Conservation (phyloP, 148 eudicot species). For the Amaranthus cruentus region DNA sequence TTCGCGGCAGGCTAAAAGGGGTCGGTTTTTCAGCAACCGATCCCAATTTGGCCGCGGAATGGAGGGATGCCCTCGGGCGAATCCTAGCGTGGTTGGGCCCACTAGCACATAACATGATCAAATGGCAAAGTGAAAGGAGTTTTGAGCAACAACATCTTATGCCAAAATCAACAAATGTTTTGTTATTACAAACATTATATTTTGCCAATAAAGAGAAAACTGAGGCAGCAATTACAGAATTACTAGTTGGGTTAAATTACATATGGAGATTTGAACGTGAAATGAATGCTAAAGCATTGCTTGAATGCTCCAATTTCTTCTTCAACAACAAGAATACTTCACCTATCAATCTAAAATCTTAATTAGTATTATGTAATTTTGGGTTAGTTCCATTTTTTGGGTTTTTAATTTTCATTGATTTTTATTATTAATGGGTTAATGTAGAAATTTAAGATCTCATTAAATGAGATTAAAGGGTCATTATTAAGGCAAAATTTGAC, state of each 20-base stretch:
- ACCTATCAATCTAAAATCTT: background rate
- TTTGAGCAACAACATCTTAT: slow-evolving; percentile 69
- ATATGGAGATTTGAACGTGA: slow-evolving; percentile 92
- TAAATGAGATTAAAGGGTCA: background rate
- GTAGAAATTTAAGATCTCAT: slow-evolving; percentile 13
- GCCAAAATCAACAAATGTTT: slow-evolving; percentile 39
- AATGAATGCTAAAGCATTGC: slow-evolving; percentile 81
- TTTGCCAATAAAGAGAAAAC: slow-evolving; percentile 74
- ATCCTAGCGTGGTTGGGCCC: slow-evolving; percentile 77
- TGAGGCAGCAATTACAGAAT: slow-evolving; percentile 88
- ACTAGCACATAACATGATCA: slow-evolving; percentile 88
- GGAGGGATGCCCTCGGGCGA: slow-evolving; percentile 79
- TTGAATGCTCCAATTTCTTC: slow-evolving; percentile 43
- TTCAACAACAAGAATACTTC: slow-evolving; percentile 22
- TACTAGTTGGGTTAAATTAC: slow-evolving; percentile 85
- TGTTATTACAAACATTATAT: slow-evolving; percentile 61
- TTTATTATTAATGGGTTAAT: slow-evolving; percentile 10
- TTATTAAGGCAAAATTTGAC: background rate
- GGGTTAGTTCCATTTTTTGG: background rate
- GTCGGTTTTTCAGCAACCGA: slow-evolving; percentile 71
- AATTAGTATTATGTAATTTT: background rate
- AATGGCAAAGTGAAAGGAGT: slow-evolving; percentile 90
- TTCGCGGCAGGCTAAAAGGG: slow-evolving; percentile 58
- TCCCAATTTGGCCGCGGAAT: slow-evolving; percentile 68
- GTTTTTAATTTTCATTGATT: slow-evolving; percentile 12